A percentile compares a stretch with the other conserved stretches of the same genome.
Evolutionary conservation across 306 rosid species (phyloP).

Genomic region (Citrullus amarus): DNA sequence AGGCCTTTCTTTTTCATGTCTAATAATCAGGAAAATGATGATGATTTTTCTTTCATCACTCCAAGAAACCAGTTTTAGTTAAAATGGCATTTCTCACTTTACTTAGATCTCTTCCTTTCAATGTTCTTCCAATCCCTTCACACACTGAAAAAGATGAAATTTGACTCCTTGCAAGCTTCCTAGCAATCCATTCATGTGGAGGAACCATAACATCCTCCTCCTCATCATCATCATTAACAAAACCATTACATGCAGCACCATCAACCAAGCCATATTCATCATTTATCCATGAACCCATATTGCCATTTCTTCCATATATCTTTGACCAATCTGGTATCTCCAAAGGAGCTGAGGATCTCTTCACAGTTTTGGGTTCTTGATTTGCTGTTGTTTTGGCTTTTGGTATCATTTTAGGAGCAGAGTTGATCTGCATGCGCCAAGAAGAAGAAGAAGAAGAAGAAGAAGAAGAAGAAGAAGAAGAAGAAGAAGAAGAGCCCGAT

Average conservation of each 20-base stretch:
- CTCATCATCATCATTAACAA: conserved; percentile 3
- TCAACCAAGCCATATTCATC: not conserved
- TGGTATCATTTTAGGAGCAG: conserved; percentile 42
- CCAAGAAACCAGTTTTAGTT: conserved; percentile 87
- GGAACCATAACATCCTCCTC: conserved; percentile 59
- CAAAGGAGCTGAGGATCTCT: conserved; percentile 61
- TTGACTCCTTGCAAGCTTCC: conserved; percentile 74
- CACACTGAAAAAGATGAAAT: conserved; percentile 86
- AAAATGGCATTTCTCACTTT: conserved; percentile 72
- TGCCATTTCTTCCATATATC: conserved; percentile 46
- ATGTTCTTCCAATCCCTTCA: conserved; percentile 84
- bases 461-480: conserved; percentile 47
- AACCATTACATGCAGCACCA: conserved; percentile 2
- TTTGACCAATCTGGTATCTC: conserved; percentile 85
- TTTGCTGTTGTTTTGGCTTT: conserved; percentile 21
- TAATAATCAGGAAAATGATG: not conserved
- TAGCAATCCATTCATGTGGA: conserved; percentile 94
- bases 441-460: conserved; percentile 42
- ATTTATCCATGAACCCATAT: conserved; percentile 15
- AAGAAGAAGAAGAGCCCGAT: conserved; percentile 29
- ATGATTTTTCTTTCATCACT: conserved; percentile 18
- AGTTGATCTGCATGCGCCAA: conserved; percentile 20
- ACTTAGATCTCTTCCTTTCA: conserved; percentile 96
- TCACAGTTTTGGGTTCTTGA: conserved; percentile 21
- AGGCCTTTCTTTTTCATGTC: not conserved